Evolutionary conservation across 768 basidiomycete species (phyloP), one percentile per base, ranked within the genome.

Genomic region (Galerina marginata): DNA sequence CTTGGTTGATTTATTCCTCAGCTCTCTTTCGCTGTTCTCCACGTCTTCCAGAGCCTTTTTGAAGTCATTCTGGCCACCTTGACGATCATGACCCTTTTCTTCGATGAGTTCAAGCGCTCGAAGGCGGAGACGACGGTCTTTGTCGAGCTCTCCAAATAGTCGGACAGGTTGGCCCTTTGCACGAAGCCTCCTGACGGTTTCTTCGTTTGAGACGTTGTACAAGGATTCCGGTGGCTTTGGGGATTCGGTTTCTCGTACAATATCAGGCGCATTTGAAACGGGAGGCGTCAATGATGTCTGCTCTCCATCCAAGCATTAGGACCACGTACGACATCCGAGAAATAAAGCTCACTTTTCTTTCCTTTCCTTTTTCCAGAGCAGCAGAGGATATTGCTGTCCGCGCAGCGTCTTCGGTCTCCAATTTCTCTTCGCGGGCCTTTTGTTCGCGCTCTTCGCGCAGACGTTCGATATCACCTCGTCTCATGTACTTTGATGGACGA

Each of bases 91-190:
- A 3, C 88, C 92, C 55, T 89, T 91, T 75, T 95, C 93, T 70
- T 99, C 97, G 56, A 98, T 92, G 39, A 99, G 86, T 71, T 99
- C 97, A 14, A 99, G 79, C 1, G 97, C 96, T 53, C 97, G 86
- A 12, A 99, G 77, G 12, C 97, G 87, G 12, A 98, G 76, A 36
- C 95, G 81, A 9, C 97, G 84, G 26, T 98, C 97, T 77, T 95
- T 94, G 78, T 99, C 97, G 0, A 89, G 87, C 73, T 99, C 97
- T 36, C 89, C 97, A 69, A 99, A 99, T 9, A 99, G 79, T 29
- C 95, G 86, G 62, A 99, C 92, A 4, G 97, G 97, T 71, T 99
- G 96, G 23, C 92, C 94, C 71, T 97, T 96, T 25, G 85, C 80
- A 47, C 97, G 89, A 12, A 99, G 85, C 20, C 97, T 86, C 9